Percentiles rank a stretch among this genome's conserved stretches.
phyloP scores from a whole-genome alignment of 352 stramenopile genomes.

The Ochromonadaceae sp. region DNA sequence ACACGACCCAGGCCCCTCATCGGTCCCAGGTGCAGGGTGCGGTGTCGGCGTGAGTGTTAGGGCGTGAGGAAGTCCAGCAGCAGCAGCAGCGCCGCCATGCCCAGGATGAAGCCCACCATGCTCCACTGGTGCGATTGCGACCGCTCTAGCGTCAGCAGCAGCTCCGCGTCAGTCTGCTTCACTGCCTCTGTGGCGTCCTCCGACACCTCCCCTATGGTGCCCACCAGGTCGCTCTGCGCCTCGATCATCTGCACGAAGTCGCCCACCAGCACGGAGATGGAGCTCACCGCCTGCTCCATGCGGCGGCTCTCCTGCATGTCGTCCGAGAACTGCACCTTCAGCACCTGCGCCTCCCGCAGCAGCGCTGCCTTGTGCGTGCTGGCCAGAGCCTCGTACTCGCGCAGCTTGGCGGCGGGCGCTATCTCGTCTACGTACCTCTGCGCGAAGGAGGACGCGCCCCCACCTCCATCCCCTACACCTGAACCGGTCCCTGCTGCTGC shows the following conservation, averaged over 20 bases:
- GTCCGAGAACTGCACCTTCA: background rate
- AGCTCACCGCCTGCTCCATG: background rate
- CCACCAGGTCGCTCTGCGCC: background rate
- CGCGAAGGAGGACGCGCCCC: no score
- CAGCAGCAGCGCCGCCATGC: no score
- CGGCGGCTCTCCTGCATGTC: background rate
- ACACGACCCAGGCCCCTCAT: no score
- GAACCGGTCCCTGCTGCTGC: no score
- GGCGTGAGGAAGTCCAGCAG: no score
- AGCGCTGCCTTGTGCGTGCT: background rate
- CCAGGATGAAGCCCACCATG: background rate
- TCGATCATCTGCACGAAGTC: background rate
- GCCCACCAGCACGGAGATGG: background rate
- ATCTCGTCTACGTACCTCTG: constrained; percentile 5
- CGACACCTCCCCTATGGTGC: background rate
- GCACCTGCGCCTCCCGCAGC: background rate
- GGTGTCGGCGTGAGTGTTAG: no score
- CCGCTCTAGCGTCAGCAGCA: background rate
- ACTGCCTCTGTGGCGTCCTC: background rate
- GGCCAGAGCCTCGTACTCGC: background rate
- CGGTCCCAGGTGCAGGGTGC: no score
- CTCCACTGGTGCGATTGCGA: background rate
- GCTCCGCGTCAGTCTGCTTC: background rate
- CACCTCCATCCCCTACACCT: no score
- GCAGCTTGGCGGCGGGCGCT: background rate